Conservation (phyloP, 1,139 yeast genomes). For the Candida mesenterica region DNA sequence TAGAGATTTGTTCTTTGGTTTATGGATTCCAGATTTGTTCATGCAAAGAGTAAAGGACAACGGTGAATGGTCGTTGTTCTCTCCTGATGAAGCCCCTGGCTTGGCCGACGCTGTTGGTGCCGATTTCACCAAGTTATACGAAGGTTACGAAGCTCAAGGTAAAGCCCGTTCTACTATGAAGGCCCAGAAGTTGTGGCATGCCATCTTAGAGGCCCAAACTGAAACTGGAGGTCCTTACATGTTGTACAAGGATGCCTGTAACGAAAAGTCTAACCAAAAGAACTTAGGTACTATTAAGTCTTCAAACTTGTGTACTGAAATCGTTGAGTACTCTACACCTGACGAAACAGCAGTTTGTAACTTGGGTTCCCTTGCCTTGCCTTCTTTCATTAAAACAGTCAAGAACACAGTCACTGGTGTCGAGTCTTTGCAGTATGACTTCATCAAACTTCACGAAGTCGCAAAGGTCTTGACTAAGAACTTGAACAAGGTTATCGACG, state of each 20-base stretch:
- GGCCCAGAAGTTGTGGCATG: constrained; percentile 88
- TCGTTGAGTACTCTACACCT: constrained; percentile 83
- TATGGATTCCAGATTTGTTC: constrained; percentile 88
- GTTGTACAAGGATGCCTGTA: constrained; percentile 88
- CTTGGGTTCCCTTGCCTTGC: constrained; percentile 82
- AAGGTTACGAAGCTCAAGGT: constrained; percentile 68
- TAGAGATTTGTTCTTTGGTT: constrained; percentile 85
- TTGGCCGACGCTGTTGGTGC: constrained; percentile 78
- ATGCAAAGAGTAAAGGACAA: constrained; percentile 84
- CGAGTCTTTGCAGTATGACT: constrained; percentile 42
- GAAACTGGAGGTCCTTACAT: constrained; percentile 94
- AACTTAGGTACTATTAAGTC: constrained; percentile 85
- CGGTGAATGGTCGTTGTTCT: constrained; percentile 80
- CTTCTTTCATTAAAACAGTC: constrained; percentile 54
- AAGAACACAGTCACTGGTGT: constrained; percentile 30
- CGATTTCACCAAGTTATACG: constrained; percentile 70
- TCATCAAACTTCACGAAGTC: constrained; percentile 53
- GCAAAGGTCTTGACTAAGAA: constrained; percentile 54
- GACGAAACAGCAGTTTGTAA: constrained; percentile 92
- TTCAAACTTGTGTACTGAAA: constrained; percentile 86
- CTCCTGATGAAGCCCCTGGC: constrained; percentile 88
- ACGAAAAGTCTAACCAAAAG: constrained; percentile 79
- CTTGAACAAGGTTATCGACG: constrained; percentile 56
- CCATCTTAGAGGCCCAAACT: constrained; percentile 83
- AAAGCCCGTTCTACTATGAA: constrained; percentile 69